Percentiles rank a stretch among this genome's conserved stretches.
Evolutionary conservation across 2,329 filamentous ascomycete species (phyloP).

Genomic region (Trichoderma aggressivum): DNA sequence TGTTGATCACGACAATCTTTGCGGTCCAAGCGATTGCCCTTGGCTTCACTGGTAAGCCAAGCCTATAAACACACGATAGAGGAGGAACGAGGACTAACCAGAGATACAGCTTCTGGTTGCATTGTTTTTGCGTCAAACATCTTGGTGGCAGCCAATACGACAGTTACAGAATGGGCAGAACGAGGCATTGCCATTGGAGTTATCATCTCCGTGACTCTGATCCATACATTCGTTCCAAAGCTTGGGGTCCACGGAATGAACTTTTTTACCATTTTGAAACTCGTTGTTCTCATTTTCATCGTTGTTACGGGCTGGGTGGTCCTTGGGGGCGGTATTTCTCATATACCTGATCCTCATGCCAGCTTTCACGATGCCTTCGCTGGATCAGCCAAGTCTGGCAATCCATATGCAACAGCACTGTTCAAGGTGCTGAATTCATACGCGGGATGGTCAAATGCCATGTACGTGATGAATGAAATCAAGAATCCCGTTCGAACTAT

Average conservation of each 20-base stretch:
- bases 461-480: slow-evolving; percentile 23
- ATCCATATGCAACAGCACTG: slow-evolving; percentile 21
- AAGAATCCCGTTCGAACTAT: slow-evolving; percentile 22
- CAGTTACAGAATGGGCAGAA: slow-evolving; percentile 21
- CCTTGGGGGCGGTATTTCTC: slow-evolving; percentile 20
- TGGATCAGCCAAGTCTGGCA: slow-evolving; percentile 17
- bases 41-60: slow-evolving; percentile 19
- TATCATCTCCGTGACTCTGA: slow-evolving; percentile 18
- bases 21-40: slow-evolving; percentile 22
- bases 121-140: slow-evolving; percentile 22
- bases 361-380: slow-evolving; percentile 22
- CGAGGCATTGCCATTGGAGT: slow-evolving; percentile 22
- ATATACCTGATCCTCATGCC: slow-evolving; percentile 20
- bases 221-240: slow-evolving; percentile 20
- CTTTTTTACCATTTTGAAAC: slow-evolving; percentile 22
- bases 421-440: slow-evolving; percentile 23
- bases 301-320: slow-evolving; percentile 23
- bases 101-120: slow-evolving; percentile 18
- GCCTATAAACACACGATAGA: not conserved
- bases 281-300: slow-evolving; percentile 20
- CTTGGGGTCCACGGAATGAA: slow-evolving; percentile 23
- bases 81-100: not conserved
- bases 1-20: slow-evolving; percentile 22
- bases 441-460: slow-evolving; percentile 21
- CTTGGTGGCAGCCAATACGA: slow-evolving; percentile 17